Percentiles rank a stretch among this genome's conserved stretches.
phyloP scores from a whole-genome alignment of 495 filamentous ascomycete genomes.

The Trichocladium uniseriatum region DNA sequence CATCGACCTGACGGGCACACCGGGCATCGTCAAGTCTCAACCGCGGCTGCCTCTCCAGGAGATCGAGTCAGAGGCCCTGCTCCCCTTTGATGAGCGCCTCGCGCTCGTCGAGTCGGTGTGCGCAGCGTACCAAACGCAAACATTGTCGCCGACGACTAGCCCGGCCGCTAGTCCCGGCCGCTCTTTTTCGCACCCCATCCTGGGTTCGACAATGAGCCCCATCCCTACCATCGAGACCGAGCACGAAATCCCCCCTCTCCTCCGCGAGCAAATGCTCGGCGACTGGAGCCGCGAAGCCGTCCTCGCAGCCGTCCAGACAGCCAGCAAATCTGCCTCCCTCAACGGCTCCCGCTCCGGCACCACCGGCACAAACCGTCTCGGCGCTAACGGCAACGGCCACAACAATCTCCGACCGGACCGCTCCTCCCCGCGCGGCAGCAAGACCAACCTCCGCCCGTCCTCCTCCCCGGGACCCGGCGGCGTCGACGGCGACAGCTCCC shows the following conservation, averaged over 20 bases:
- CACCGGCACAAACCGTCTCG: conserved; percentile 43
- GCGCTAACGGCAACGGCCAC: conserved; percentile 48
- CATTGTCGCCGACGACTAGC: conserved; percentile 54
- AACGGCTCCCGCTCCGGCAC: conserved; percentile 62
- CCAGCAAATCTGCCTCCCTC: conserved; percentile 59
- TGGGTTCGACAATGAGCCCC: conserved; percentile 37
- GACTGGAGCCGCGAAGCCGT: conserved; percentile 70
- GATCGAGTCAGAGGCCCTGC: conserved; percentile 49
- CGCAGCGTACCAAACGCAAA: conserved; percentile 50
- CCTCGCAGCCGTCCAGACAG: conserved; percentile 55
- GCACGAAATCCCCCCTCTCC: conserved; percentile 36
- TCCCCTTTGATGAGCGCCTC: conserved; percentile 56
- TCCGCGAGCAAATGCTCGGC: conserved; percentile 57
- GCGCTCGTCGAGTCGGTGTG: conserved; percentile 65
- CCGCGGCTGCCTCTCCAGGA: conserved; percentile 40
- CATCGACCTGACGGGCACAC: conserved; percentile 37
- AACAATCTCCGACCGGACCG: conserved; percentile 17
- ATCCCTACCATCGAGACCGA: conserved; percentile 27
- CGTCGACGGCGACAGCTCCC: background rate
- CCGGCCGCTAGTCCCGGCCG: conserved; percentile 64
- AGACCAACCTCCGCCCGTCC: conserved; percentile 34
- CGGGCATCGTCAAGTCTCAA: conserved; percentile 37
- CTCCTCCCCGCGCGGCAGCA: conserved; percentile 32
- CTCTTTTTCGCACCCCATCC: conserved; percentile 50
- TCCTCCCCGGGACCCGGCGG: conserved; percentile 26